A percentile compares a stretch with the other conserved stretches of the same genome.
These are phyloP conservation scores for Pinguiococcus pyrenoidosus DNA, from an alignment of 108 stramenopile genomes.

Conservation along the genomic window DNA sequence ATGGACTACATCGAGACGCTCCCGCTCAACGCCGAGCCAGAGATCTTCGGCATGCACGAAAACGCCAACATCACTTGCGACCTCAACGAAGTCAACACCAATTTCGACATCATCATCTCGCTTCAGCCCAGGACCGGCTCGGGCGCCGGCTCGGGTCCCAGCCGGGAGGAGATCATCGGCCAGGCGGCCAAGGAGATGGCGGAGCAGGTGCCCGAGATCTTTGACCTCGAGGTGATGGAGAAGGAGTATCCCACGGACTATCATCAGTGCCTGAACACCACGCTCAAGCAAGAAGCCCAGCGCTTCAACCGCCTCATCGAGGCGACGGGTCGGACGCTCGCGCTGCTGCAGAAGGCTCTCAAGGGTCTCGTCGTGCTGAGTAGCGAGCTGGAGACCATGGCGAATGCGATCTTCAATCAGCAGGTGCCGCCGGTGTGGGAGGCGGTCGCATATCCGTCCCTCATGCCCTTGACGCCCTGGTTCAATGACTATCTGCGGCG, in stretches of 20 bases:
- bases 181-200: conserved; percentile 38
- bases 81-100: conserved; percentile 40
- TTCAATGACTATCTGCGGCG: conserved; percentile 38
- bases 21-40: conserved; percentile 50
- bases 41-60: conserved; percentile 55
- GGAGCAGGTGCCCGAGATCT: conserved; percentile 18
- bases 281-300: conserved; percentile 49
- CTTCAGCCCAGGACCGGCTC: conserved; percentile 31
- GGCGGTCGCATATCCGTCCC: conserved; percentile 36
- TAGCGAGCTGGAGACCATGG: conserved; percentile 50
- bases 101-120: conserved; percentile 40
- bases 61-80: conserved; percentile 54
- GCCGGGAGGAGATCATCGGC: conserved; percentile 39
- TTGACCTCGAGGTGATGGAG: conserved; percentile 36
- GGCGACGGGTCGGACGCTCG: conserved; percentile 29
- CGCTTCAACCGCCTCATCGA: conserved; percentile 38
- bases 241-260: conserved; percentile 47
- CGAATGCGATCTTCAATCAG: conserved; percentile 30
- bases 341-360: conserved; percentile 40
- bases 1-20: conserved; percentile 47
- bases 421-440: conserved; percentile 42
- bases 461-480: conserved; percentile 49
- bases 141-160: conserved; percentile 24
- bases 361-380: conserved; percentile 46
- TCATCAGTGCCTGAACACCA: conserved; percentile 53